Evolutionary conservation across 371 early-diverging fungal genomes (phyloP), one percentile per base, ranked within the genome.

Genomic region (Haplosporangium sp.): DNA sequence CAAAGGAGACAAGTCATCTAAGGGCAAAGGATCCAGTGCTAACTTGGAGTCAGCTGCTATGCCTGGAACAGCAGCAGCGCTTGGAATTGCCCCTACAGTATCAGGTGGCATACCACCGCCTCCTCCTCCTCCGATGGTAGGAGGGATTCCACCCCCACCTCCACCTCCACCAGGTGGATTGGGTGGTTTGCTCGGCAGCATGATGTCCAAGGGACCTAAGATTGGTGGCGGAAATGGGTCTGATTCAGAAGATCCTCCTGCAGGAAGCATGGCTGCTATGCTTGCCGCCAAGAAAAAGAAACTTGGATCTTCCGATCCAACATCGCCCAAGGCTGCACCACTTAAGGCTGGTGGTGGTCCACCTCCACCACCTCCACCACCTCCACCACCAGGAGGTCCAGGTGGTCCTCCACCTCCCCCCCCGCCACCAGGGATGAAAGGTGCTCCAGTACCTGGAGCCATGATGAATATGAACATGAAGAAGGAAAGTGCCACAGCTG

Each of bases 401-500:
- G 40, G 39, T 10, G 59, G 59, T 4, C 52, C 50, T 50, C 67
- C 67, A n/a, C 67, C 61, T 27, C 67, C 61, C 3, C 61, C 61
- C 11, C 61, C 61, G 9, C 61, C 61, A 15, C 47, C 61, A 20
- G 44, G 44, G 2, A 34, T 9, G 13, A 13, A 5, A 3, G 45
- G 45, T 7, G 60, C 19, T 42, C 55, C 38, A 63, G 60, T 9
- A 17, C 65, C 15, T 37, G 76, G 63, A 44, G 34, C 2, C 19
- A 65, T 59, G 68, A 68, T 68, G 68, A 61, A 42, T 42, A 56
- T 63, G 44, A 85, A 84, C 53, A 86, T 91, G 71, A 93, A 93
- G 84, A 77, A 88, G 50, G 87, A 92, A n/a, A 84, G 87, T 40
- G 89, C 91, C 45, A 85, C 87, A 61, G 91, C 94, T 5, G 89